A percentile compares a stretch with the other conserved stretches of the same genome.
These are phyloP conservation scores for Pyricularia sp. DNA, from an alignment of 2,329 filamentous ascomycete genomes.

Conservation along the genomic window DNA sequence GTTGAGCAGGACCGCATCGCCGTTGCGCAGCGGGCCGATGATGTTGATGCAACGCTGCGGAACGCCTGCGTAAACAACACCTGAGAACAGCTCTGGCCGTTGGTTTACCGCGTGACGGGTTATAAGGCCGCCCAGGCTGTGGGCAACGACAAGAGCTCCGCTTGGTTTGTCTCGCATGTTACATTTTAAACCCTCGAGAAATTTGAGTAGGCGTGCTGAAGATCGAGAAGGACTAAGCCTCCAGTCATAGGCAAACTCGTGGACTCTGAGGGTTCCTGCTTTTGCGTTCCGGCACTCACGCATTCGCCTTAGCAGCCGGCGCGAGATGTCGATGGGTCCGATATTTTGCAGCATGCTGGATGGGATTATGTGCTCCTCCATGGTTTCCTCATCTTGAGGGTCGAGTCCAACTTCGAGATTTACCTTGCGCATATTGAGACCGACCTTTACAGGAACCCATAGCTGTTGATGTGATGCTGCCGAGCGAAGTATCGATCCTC, in stretches of 20 bases:
- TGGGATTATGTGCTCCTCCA: conserved; percentile 74
- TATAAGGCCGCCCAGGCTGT: conserved; percentile 81
- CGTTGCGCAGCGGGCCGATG: conserved; percentile 78
- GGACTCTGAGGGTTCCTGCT: conserved; percentile 63
- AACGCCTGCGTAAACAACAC: conserved; percentile 76
- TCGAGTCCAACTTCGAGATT: conserved; percentile 81
- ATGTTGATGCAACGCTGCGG: conserved; percentile 88
- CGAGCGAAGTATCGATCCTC: conserved; percentile 81
- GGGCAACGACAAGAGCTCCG: conserved; percentile 75
- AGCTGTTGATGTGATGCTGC: conserved; percentile 77
- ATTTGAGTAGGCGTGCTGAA: conserved; percentile 61
- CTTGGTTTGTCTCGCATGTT: conserved; percentile 50
- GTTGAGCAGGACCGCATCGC: conserved; percentile 85
- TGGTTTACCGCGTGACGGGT: conserved; percentile 82
- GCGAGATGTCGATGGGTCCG: conserved; percentile 83
- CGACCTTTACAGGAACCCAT: conserved; percentile 91
- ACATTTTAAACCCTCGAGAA: conserved; percentile 63
- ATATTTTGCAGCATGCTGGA: conserved; percentile 88
- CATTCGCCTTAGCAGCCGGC: conserved; percentile 69
- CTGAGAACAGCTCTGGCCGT: conserved; percentile 74
- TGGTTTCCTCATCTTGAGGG: conserved; percentile 71
- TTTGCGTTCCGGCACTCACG: conserved; percentile 64
- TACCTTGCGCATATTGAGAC: conserved; percentile 82
- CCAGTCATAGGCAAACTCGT: conserved; percentile 96
- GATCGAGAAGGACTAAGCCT: conserved; percentile 72